Evolutionary conservation across 1,139 yeast genomes (phyloP), one percentile per base, ranked within the genome.

Genomic region (Zygosaccharomyces sapae): DNA sequence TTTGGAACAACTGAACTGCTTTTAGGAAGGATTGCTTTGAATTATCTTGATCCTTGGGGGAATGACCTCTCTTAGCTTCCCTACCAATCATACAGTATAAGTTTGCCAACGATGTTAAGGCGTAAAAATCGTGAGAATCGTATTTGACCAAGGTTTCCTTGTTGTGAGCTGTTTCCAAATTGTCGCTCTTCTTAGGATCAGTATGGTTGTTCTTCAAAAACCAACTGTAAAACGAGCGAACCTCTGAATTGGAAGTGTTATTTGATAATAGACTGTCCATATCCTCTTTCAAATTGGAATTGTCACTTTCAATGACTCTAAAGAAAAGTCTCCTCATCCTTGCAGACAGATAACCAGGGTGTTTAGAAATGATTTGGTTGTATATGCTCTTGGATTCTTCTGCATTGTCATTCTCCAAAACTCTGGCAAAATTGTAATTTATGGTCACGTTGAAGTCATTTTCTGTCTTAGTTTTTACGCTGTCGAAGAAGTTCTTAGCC

Each of bases 201-300:
- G 33, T 39, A 16, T 42, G 38, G 20, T 46, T 63, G 55, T 75
- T 78, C 56, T 83, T 85, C 53, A 88, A 71, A 63, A 81, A 87
- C 97, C 97, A 94, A 31, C 96, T 95, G 66, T 85, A 87, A 56
- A 92, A 83, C 0, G 98, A 86, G 52, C 99, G 80, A 2, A 87
- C 81, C 63, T 90, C 96, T 52, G 88, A 70, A 61, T 88, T 79
- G 13, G 81, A 77, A 1, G 80, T 76, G 55, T 80, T 75, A 31
- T 74, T 67, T 2, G 70, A 67, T 47, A 89, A 67, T 6, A 92
- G 67, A 4, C 70, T 63, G 44, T 77, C 76, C 49, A 87, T 72
- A 49, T 81, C 83, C 3, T 69, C 58, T 53, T 77, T 77, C 45
- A 70, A 48, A 27, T 49, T 46, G 3, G 72, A 61, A 8, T 65